Evolutionary conservation across 2,329 filamentous ascomycete genomes (phyloP).

Genomic region (Beauveria medogensis): DNA sequence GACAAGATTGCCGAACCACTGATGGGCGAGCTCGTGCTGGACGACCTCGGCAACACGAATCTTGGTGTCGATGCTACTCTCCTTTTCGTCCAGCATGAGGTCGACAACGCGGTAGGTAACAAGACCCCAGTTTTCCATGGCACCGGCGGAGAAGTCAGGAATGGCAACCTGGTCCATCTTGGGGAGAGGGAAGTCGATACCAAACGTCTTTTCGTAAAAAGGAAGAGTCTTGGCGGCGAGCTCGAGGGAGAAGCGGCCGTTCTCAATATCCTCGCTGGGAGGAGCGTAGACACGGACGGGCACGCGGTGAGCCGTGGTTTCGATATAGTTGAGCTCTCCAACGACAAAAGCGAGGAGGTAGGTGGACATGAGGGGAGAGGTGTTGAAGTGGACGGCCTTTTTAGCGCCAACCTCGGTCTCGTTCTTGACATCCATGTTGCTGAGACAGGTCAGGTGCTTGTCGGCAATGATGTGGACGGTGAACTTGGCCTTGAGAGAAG

Average conservation of each 20-base stretch:
- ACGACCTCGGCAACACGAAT: conserved; percentile 92
- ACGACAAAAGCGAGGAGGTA: conserved; percentile 93
- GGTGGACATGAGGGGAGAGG: conserved; percentile 89
- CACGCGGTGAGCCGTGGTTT: conserved; percentile 84
- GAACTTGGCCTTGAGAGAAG: conserved; percentile 85
- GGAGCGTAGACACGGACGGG: conserved; percentile 93
- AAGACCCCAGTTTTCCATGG: conserved; percentile 98
- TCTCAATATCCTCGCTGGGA: conserved; percentile 80
- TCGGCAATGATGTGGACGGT: conserved; percentile 87
- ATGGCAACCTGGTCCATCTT: conserved; percentile 70
- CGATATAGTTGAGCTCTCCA: conserved; percentile 87
- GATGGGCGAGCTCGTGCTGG: conserved; percentile 92
- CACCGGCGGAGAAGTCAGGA: conserved; percentile 89
- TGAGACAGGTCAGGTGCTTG: conserved; percentile 81
- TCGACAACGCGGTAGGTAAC: conserved; percentile 86
- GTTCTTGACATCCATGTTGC: conserved; percentile 90
- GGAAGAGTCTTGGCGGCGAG: conserved; percentile 82
- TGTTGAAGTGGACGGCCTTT: conserved; percentile 87
- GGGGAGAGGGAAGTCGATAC: conserved; percentile 56
- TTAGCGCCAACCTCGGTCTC: conserved; percentile 65
- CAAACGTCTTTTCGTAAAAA: conserved; percentile 94
- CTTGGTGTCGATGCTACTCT: conserved; percentile 79
- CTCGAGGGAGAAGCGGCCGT: conserved; percentile 83
- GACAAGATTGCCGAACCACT: conserved; percentile 96
- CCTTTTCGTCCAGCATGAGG: conserved; percentile 83